phyloP scores from a whole-genome alignment of 2,329 filamentous ascomycete species.

The Fusarium sp. region DNA sequence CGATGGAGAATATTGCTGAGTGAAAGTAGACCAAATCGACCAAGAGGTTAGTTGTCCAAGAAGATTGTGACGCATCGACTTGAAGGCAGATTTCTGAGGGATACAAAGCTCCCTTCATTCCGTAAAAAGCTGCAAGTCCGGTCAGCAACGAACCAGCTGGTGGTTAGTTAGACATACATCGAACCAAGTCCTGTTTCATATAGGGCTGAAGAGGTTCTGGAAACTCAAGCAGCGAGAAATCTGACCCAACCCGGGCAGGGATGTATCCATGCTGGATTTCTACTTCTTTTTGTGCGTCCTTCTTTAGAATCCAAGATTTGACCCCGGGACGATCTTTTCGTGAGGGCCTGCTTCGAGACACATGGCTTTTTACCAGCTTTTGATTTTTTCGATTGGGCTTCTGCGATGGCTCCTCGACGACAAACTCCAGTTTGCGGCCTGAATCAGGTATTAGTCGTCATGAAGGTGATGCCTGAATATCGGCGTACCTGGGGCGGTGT shows the following conservation, averaged over 20 bases:
- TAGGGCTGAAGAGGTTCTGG: constrained; percentile 34
- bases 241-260: constrained; percentile 24
- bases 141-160: not conserved
- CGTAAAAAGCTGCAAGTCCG: not conserved
- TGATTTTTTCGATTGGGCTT: not conserved
- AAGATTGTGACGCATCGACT: constrained; percentile 18
- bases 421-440: constrained; percentile 18
- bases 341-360: not conserved
- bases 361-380: constrained; percentile 23
- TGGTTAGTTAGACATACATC: constrained; percentile 2
- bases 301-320: constrained; percentile 31
- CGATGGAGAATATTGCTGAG: constrained; percentile 24
- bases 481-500: not conserved
- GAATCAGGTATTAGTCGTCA: not conserved
- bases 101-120: constrained; percentile 30
- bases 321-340: not conserved
- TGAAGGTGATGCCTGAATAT: rapidly evolving
- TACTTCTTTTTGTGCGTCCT: not conserved
- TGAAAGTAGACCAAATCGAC: constrained; percentile 34
- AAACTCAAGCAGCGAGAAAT: constrained; percentile 37
- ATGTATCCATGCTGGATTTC: constrained; percentile 8
- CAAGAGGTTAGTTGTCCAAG: constrained; percentile 32
- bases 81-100: constrained; percentile 35
- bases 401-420: constrained; percentile 5
- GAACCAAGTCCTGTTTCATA: constrained; percentile 30